Evolutionary conservation across 2,329 filamentous ascomycete genomes (phyloP), one percentile per base, ranked within the genome.

Genomic region (Falciphora oryzae): DNA sequence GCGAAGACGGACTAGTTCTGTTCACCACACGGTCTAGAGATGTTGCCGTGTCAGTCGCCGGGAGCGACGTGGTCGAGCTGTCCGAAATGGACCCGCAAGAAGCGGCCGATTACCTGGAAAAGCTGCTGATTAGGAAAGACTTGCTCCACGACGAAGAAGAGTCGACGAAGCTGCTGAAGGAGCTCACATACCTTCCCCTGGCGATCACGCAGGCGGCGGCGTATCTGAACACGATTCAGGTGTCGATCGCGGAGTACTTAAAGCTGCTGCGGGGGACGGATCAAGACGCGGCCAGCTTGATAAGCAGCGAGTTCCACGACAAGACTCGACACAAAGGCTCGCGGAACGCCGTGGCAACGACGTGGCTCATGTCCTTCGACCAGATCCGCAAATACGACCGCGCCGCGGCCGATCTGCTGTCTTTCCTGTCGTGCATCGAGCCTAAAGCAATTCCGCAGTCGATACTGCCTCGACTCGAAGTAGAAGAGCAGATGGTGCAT

Each of bases 301-400:
- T 79, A 27, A 76, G 71, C 63, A 66, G 68, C 61, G 72, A 76
- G 14, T 76, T 78, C 32, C 67, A 67, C 4, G 77, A 79, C 65
- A 67, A 70, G 1, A 70, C 64, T 2, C 71, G 73, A 31, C 76
- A 78, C 65, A 64, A 56, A 16, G 66, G 62, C 1, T 69, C 75
- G 1, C 72, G 73, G 57, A 74, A 76, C 28, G 71, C 77, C 0
- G 69, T 80, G 2, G 75, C 75, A 6, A 73, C 71, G 0, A 78
- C 79, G 0, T 78, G 77, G 74, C 64, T 77, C 0, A 70, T 80
- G 5, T 80, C 79, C 0, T 78, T 82, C 14, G 66, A 77, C 7
- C 72, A 77, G 28, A 77, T 80, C 16, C 69, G 68, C 3, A 61
- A 65, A 6, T 65, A 31, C 0, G 67, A 77, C 59, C 5, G 62